Percentiles rank a stretch among this genome's conserved stretches.
These are phyloP conservation scores for Backusella psychrophila DNA, from an alignment of 192 early-diverging fungal species.

Conservation along the genomic window DNA sequence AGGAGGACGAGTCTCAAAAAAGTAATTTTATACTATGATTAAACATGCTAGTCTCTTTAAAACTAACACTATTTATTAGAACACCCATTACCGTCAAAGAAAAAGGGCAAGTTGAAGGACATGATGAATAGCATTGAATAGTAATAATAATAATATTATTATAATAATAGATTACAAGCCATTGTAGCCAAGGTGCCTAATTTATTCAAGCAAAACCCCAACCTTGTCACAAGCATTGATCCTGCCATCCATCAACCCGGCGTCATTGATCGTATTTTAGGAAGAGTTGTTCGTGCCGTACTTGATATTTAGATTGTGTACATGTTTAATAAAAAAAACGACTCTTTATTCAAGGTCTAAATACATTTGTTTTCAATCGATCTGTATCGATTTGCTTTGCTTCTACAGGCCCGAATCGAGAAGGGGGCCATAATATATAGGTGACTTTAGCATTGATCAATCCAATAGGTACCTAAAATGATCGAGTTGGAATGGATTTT, in stretches of 20 bases:
- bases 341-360: not conserved
- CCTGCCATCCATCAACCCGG: not conserved
- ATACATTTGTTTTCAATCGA: constrained; percentile 9
- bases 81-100: not conserved
- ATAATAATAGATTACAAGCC: not conserved
- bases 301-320: not conserved
- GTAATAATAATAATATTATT: not conserved
- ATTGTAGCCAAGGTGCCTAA: not conserved
- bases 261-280: not conserved
- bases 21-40: not conserved
- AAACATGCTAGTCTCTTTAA: not conserved
- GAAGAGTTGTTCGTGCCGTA: not conserved
- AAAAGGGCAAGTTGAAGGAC: not conserved
- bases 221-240: not conserved
- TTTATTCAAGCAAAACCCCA: not conserved
- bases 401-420: constrained; percentile 55
- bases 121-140: not conserved
- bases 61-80: not conserved
- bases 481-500: not conserved
- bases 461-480: constrained; percentile 61
- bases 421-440: constrained; percentile 66
- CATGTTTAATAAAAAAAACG: not conserved
- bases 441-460: constrained; percentile 60
- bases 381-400: not conserved
- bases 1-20: not conserved